These are phyloP conservation scores for Acacia concinna DNA, from an alignment of 331 rosid genomes.

Conservation along the genomic window DNA sequence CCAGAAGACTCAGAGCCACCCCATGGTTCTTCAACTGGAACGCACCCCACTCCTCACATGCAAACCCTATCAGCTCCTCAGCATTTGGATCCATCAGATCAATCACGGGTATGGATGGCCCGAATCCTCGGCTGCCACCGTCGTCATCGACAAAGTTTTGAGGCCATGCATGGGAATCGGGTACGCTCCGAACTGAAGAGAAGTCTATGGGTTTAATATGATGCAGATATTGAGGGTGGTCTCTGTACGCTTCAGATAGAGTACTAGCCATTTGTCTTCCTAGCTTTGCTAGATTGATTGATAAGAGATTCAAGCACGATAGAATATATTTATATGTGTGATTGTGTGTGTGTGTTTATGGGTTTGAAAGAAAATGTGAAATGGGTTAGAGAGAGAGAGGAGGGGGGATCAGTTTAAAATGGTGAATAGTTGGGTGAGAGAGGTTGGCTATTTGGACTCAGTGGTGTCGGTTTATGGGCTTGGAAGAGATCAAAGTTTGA, in stretches of 20 bases:
- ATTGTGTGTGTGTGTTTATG: not conserved
- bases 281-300: not conserved
- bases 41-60: constrained; percentile 78
- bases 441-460: constrained; percentile 60
- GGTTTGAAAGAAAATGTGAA: not conserved
- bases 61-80: constrained; percentile 42
- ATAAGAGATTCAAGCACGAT: not conserved
- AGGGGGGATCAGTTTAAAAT: constrained; percentile 36
- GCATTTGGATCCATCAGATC: constrained; percentile 64
- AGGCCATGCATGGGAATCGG: constrained; percentile 78
- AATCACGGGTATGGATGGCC: constrained; percentile 49
- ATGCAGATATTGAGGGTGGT: constrained; percentile 48
- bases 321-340: not conserved
- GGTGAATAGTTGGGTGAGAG: constrained; percentile 33
- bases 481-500: constrained; percentile 37
- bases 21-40: constrained; percentile 73
- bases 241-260: constrained; percentile 55
- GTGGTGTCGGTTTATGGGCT: constrained; percentile 46
- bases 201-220: constrained; percentile 74
- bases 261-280: constrained; percentile 40
- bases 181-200: constrained; percentile 45
- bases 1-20: constrained; percentile 38
- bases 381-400: not conserved
- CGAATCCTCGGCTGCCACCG: not conserved
- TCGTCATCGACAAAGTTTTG: not conserved